Evolutionary conservation across 1,284 basidiomycete species (phyloP).

Genomic region (Ceratobasidium sp.): DNA sequence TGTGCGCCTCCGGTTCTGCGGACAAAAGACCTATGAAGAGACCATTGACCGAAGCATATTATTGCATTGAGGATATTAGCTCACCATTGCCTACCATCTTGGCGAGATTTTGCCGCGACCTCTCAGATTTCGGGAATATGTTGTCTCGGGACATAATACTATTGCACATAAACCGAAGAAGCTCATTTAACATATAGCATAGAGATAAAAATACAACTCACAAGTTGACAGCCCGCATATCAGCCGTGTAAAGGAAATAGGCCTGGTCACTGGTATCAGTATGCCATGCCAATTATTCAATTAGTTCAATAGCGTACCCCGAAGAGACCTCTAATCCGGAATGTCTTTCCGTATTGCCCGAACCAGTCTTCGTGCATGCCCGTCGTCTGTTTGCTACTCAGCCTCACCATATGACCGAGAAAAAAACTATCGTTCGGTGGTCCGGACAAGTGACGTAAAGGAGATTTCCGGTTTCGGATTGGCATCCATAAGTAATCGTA

Average conservation of each 20-base stretch:
- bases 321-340: conserved; percentile 22
- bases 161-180: background rate
- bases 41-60: background rate
- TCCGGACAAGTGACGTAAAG: conserved; percentile 10
- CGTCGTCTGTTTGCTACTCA: background rate
- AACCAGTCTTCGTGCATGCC: conserved; percentile 39
- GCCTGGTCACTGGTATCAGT: background rate
- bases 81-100: conserved; percentile 42
- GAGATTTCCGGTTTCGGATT: conserved; percentile 11
- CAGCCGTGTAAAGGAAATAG: conserved; percentile 24
- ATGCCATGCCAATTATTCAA: too few species aligned
- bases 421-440: conserved; percentile 14
- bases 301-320: conserved; percentile 17
- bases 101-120: background rate
- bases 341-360: conserved; percentile 38
- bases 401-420: conserved; percentile 29
- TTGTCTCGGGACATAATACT: conserved; percentile 13
- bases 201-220: background rate
- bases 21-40: conserved; percentile 11
- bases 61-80: background rate
- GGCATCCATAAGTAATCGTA: background rate
- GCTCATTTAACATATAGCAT: too few species aligned
- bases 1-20: conserved; percentile 25
- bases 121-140: conserved; percentile 1
- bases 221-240: conserved; percentile 44